Evolutionary conservation across 2,329 filamentous ascomycete species (phyloP), one percentile per base, ranked within the genome.

Genomic region (Zymoseptoria tritici): DNA sequence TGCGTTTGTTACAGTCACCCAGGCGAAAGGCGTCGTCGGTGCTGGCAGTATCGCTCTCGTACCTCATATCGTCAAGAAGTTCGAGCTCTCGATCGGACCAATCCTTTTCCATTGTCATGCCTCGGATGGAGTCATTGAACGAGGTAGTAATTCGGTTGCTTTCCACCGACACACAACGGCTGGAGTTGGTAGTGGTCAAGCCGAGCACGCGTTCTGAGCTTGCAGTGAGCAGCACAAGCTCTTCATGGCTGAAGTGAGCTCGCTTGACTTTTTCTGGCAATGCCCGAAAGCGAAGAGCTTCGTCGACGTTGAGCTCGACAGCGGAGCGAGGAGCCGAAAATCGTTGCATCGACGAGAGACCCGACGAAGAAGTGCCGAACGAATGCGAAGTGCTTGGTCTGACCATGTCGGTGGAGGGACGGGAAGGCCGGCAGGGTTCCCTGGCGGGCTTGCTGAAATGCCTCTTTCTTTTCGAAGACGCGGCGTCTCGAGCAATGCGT

Each of bases 231-330:
- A 85, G 74, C 51, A 82, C 76, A 66, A 88, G 87, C 74, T 94
- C 89, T 73, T 91, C 87, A 54, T 78, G 80, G 22, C 86, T 86
- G 72, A 91, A 87, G 62, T 88, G 83, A 64, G 83, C 84, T 64
- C 84, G 83, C 70, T 85, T 85, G 64, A 91, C 81, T 73, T 90
- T 91, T 63, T 88, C 84, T 20, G 90, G 88, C 50, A 91, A 78
- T 21, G 81, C 83, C 57, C 86, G 78, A 71, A 86, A 91, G 78
- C 88, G 90, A 63, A 62, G 53, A 7, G 69, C 69, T 60, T 70
- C 66, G 26, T 70, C 64, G 42, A 66, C 60, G 56, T 64, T 62
- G 46, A 69, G 66, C 56, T 70, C 64, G 71, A 60, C 70, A 52
- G 67, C 57, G 26, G 61, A 58, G 58, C 61, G 65, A 36, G 60